Percentiles rank a stretch among this genome's conserved stretches.
Evolutionary conservation across 257 asterid species (phyloP).

Genomic region (Eustoma russellianum): DNA sequence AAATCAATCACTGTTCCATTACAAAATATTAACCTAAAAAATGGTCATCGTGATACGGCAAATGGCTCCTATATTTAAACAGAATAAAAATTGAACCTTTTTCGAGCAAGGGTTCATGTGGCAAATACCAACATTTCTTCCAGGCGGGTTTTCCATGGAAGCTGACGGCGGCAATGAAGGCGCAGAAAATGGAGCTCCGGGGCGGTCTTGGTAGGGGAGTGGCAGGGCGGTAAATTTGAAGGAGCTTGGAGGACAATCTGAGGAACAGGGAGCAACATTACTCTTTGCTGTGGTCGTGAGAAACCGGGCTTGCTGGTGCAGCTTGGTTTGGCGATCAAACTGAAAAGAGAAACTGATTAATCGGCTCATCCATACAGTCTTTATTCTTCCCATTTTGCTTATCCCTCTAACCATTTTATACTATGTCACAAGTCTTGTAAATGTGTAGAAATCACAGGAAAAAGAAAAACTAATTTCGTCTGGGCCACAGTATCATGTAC

Average conservation of each 20-base stretch:
- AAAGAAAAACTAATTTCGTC: too few relatives aligned
- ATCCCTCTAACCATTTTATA: too few relatives aligned
- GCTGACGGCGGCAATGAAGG: conserved; percentile 20
- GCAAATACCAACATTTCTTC: conserved; percentile 91
- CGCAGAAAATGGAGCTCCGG: conserved; percentile 18
- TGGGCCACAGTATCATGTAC: too few relatives aligned
- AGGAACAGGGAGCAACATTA: conserved; percentile 11
- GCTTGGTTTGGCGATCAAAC: conserved; percentile 18
- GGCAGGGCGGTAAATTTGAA: conserved; percentile 23
- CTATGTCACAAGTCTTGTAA: too few relatives aligned
- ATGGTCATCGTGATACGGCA: background rate
- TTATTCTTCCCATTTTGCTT: background rate
- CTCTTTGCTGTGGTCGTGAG: background rate
- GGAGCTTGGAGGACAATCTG: conserved; percentile 14
- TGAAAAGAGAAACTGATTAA: conserved; percentile 26
- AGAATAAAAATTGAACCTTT: conserved; percentile 26
- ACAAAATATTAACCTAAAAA: background rate
- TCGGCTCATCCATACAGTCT: conserved; percentile 32
- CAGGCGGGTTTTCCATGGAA: conserved; percentile 85
- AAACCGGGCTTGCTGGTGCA: conserved; percentile 5
- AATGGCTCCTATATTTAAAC: background rate
- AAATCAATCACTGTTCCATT: background rate
- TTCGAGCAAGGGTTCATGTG: conserved; percentile 56
- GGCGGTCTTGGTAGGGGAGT: conserved; percentile 4
- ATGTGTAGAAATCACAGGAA: too few relatives aligned